Percentiles rank a stretch among this genome's conserved stretches.
Evolutionary conservation across 495 filamentous ascomycete species (phyloP).

Genomic region (Podospora pseudopauciseta): DNA sequence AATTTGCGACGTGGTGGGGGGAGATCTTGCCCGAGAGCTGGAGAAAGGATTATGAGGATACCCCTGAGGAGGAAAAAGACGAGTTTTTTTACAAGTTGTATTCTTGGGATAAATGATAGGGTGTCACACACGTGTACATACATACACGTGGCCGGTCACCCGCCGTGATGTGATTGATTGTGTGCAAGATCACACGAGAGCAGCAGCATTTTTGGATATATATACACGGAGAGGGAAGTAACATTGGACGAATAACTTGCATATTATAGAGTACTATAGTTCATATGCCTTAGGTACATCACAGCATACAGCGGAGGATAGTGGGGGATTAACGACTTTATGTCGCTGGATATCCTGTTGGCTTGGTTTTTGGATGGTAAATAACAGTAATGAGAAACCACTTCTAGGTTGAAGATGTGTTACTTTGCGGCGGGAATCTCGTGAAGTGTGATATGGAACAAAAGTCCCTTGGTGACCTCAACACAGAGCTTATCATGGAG

Average conservation of each 20-base stretch:
- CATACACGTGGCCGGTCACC: too few relatives aligned
- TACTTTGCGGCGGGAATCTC: too few relatives aligned
- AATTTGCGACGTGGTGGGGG: conserved; percentile 21
- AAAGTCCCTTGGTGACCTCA: too few relatives aligned
- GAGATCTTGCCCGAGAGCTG: conserved; percentile 4
- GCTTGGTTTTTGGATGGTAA: background rate
- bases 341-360: background rate
- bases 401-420: too few relatives aligned
- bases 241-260: background rate
- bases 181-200: too few relatives aligned
- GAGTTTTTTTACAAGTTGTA: conserved; percentile 12
- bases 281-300: background rate
- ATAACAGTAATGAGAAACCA: background rate
- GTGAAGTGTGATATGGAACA: too few relatives aligned
- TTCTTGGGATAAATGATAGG: background rate
- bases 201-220: background rate
- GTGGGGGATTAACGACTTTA: background rate
- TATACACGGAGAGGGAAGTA: background rate
- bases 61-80: background rate
- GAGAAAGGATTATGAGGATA: conserved; percentile 4
- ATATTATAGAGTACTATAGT: background rate
- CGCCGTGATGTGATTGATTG: too few relatives aligned
- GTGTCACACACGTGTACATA: too few relatives aligned
- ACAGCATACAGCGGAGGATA: background rate
- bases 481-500: too few relatives aligned